phyloP scores from a whole-genome alignment of 1,284 basidiomycete species.

The Irpex sp. region DNA sequence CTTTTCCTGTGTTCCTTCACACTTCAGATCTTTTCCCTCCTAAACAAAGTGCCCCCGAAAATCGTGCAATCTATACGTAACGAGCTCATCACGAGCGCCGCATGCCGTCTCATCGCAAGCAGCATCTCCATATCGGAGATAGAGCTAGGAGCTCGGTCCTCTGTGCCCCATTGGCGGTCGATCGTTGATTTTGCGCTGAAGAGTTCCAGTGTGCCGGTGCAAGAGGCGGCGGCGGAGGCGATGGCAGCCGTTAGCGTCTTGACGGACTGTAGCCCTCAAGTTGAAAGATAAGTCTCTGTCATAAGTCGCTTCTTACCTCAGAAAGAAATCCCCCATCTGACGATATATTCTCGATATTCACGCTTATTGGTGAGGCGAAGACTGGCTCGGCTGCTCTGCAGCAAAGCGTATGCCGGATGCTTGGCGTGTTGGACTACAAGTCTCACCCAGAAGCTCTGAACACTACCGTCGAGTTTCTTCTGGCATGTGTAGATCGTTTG shows the following conservation, averaged over 20 bases:
- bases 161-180: constrained; percentile 56
- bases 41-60: constrained; percentile 49
- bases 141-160: constrained; percentile 31
- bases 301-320: neutral
- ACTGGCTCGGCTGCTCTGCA: constrained; percentile 52
- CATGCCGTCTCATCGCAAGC: constrained; percentile 68
- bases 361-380: constrained; percentile 64
- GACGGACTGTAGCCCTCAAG: constrained; percentile 53
- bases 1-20: neutral
- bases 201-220: constrained; percentile 60
- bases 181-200: constrained; percentile 72
- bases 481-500: constrained; percentile 50
- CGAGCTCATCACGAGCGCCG: constrained; percentile 68
- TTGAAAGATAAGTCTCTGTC: constrained; percentile 60
- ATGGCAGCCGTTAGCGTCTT: constrained; percentile 63
- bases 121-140: constrained; percentile 58
- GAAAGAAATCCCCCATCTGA: too few relatives aligned
- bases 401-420: constrained; percentile 72
- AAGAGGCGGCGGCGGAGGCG: constrained; percentile 67
- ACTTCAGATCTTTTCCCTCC: constrained; percentile 51
- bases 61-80: constrained; percentile 66
- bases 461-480: constrained; percentile 50
- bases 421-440: constrained; percentile 70
- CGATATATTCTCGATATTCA: constrained; percentile 24
- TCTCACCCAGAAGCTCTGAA: constrained; percentile 46